phyloP scores from a whole-genome alignment of 495 filamentous ascomycete genomes.

The Bryoglossum gracile region DNA sequence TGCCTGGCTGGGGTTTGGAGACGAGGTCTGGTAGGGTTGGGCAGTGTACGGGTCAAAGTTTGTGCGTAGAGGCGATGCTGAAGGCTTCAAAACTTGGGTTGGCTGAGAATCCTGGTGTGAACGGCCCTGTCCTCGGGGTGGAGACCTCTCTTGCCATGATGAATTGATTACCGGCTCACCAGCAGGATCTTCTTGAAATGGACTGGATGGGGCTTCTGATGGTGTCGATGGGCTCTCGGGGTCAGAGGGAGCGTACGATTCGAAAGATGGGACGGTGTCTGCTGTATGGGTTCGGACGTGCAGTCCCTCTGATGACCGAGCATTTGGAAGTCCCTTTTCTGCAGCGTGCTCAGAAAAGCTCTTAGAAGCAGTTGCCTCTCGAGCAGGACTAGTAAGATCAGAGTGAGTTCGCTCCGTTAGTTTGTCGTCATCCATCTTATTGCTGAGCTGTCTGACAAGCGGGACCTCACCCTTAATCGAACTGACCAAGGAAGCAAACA shows the following conservation, averaged over 20 bases:
- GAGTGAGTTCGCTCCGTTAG: too few relatives aligned
- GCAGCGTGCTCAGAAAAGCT: neutral
- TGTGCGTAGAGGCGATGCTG: slow-evolving; percentile 6
- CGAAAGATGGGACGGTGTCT: slow-evolving; percentile 13
- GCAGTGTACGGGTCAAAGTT: slow-evolving; percentile 14
- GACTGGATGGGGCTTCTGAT: neutral
- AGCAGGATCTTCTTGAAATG: slow-evolving; percentile 3
- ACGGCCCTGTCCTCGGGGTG: too few relatives aligned
- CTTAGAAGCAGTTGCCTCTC: too few relatives aligned
- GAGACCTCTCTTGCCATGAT: slow-evolving; percentile 11
- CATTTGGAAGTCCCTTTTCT: neutral
- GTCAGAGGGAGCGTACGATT: slow-evolving; percentile 13
- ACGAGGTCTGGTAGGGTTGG: slow-evolving; percentile 8
- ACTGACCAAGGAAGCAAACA: slow-evolving; percentile 12
- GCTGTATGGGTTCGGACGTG: slow-evolving; percentile 14
- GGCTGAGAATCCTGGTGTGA: too few relatives aligned
- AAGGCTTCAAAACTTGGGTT: too few relatives aligned
- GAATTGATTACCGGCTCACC: slow-evolving; percentile 8
- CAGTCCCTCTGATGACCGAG: neutral
- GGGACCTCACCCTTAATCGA: slow-evolving; percentile 9
- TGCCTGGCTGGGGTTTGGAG: too few relatives aligned
- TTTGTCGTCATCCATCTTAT: neutral
- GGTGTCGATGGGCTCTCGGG: slow-evolving; percentile 6
- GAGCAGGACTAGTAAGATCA: too few relatives aligned
- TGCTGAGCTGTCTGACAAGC: slow-evolving; percentile 7